Conservation (phyloP, 306 rosid species). For the Vicia faba region DNA sequence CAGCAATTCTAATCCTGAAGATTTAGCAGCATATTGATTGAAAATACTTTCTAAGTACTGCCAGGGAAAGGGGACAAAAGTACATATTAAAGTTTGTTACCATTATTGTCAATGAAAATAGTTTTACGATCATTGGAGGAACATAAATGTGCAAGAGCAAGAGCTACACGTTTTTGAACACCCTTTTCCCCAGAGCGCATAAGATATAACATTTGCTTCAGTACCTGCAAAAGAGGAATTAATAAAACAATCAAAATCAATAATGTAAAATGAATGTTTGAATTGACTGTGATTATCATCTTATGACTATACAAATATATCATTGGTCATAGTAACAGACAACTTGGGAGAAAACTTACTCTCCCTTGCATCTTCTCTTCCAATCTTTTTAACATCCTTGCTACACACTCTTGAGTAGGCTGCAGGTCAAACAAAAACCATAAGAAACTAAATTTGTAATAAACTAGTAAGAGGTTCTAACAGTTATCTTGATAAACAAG, state of each 20-base stretch:
- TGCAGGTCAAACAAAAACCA: constrained; percentile 45
- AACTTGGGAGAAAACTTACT: constrained; percentile 56
- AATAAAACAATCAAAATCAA: background rate
- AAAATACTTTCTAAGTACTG: constrained; percentile 2
- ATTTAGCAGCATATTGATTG: constrained; percentile 22
- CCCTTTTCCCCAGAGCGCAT: constrained; percentile 64
- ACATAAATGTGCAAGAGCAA: constrained; percentile 93
- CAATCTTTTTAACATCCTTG: constrained; percentile 78
- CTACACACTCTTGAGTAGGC: constrained; percentile 86
- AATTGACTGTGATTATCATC: background rate
- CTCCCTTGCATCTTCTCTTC: constrained; percentile 84
- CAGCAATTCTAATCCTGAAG: constrained; percentile 80
- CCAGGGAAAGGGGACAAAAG: background rate
- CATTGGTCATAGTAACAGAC: constrained; percentile 4
- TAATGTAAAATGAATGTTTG: background rate
- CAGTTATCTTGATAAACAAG: background rate
- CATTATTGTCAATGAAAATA: constrained; percentile 74
- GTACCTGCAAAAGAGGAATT: constrained; percentile 56
- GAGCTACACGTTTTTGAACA: constrained; percentile 68
- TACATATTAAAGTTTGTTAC: constrained; percentile 40
- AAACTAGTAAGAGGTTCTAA: constrained; percentile 10
- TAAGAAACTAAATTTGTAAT: background rate
- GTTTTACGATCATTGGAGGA: constrained; percentile 63
- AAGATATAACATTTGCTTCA: constrained; percentile 69
- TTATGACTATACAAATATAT: constrained; percentile 19